phyloP scores from a whole-genome alignment of 345 rosid genomes.

The Cardiospermum halicacabum region DNA sequence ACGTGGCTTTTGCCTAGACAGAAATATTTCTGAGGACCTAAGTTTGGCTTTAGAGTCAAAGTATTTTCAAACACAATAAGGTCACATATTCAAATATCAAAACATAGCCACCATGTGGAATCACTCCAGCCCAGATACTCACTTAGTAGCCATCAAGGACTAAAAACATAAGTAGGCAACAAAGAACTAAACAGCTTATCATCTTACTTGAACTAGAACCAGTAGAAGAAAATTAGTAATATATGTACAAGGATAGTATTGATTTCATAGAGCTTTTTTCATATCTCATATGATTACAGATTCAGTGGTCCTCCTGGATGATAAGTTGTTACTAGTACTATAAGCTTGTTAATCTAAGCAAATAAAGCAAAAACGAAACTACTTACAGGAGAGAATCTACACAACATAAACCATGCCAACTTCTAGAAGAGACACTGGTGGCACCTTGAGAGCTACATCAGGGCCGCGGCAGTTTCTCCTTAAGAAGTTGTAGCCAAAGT shows the following conservation, averaged over 20 bases:
- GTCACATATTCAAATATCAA: no score
- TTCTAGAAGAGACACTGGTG: constrained; percentile 81
- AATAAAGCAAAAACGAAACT: background rate
- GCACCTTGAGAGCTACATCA: constrained; percentile 86
- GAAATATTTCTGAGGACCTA: constrained; percentile 5
- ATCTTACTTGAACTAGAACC: background rate
- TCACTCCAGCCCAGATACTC: no score
- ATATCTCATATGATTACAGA: background rate
- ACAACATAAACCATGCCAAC: constrained; percentile 98
- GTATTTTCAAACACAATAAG: no score
- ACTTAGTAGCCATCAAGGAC: no score
- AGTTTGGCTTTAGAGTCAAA: constrained; percentile 4
- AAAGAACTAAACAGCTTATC: no score
- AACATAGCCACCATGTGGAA: no score
- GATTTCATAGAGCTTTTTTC: background rate
- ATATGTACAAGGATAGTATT: background rate
- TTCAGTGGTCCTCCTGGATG: background rate
- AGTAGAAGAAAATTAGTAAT: background rate
- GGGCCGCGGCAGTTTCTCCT: constrained; percentile 89
- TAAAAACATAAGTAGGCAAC: no score
- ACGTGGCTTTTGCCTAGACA: constrained; percentile 34
- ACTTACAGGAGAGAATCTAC: constrained; percentile 20
- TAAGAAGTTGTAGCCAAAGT: constrained; percentile 82
- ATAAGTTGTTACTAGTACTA: background rate
- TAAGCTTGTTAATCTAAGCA: background rate